Evolutionary conservation across 257 asterid genomes (phyloP), one percentile per base, ranked within the genome.

Genomic region (Forsythia viridissima): DNA sequence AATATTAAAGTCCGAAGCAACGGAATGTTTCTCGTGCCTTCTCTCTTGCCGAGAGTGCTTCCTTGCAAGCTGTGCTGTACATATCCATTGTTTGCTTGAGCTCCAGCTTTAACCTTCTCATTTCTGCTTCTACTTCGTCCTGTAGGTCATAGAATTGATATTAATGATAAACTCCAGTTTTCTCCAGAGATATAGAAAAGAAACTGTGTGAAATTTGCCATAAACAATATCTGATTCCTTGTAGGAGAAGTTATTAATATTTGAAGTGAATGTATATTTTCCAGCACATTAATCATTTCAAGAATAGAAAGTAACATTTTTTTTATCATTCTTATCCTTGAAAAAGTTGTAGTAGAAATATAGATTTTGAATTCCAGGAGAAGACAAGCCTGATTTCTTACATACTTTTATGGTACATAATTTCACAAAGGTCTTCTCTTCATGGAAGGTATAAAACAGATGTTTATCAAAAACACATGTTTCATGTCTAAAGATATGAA

Each of bases 11-110:
- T 9, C 48, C 20, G 18, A 42, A 59, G 68, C 18, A 42, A 77
- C 36, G 39, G 18, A 36, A 16, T 16, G 24, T 20, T 67, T 74
- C 3, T 4, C 77, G 16, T 84, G 77, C 91, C 90, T 88, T 88
- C 72, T 87, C 89, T 80, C 84, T 83, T 44, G 93, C 92, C 46
- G 89, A 78, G 71, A 86, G 90, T 68, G 97, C 98, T 83, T 94
- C 97, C 76, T 86, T 92, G 94, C 97, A 92, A 15, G 96, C 97
- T 18, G 94, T 81, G 76, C 97, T 94, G 70, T 94, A 94, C 97
- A 92, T 92, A 82, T 92, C 97, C 96, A 94, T 92, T 65, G 98
- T 94, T 84, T 92, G 98, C 91, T 90, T 92, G 48, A 94, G 94
- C 87, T 94, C 97, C 87, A 82, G 85, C 86, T 94, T 94, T 76